Evolutionary conservation across 2,329 filamentous ascomycete species (phyloP).

Genomic region (Seiridium unicorne): DNA sequence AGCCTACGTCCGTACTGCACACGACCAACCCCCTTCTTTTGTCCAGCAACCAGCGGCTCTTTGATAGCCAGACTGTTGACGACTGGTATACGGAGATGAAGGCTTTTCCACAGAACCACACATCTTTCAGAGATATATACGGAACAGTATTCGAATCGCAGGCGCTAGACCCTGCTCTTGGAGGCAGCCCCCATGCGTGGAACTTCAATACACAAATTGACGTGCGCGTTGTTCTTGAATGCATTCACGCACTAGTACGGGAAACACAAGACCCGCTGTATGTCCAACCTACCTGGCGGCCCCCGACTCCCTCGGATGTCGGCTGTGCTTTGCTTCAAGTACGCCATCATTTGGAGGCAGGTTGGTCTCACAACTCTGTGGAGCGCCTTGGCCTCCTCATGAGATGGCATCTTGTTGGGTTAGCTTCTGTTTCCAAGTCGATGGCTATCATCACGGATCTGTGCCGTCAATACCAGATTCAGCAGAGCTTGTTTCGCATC

Average conservation of each 20-base stretch:
- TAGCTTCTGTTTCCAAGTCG: not conserved
- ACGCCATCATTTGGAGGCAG: not conserved
- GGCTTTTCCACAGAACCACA: not conserved
- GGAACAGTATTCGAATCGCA: not conserved
- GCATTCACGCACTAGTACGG: not conserved
- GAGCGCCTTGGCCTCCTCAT: slow-evolving; percentile 1
- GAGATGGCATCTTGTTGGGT: not conserved
- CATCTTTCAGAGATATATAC: not conserved
- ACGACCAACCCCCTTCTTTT: slow-evolving; percentile 1
- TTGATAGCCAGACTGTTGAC: slow-evolving; percentile 2
- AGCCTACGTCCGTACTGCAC: not conserved
- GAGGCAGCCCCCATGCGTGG: not conserved
- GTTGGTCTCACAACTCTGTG: not conserved
- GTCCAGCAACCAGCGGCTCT: not conserved
- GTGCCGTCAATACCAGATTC: not conserved
- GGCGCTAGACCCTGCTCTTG: not conserved
- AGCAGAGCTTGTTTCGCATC: not conserved
- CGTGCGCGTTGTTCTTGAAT: slow-evolving; percentile 6
- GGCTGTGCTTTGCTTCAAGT: not conserved
- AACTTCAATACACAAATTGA: not conserved
- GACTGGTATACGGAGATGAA: slow-evolving; percentile 6
- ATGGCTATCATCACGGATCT: not conserved
- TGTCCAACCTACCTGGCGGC: not conserved
- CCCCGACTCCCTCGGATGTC: not conserved
- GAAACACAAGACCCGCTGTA: not conserved